Evolutionary conservation across 2,329 filamentous ascomycete genomes (phyloP), one percentile per base, ranked within the genome.

Genomic region (Sarocladium brachiariae): DNA sequence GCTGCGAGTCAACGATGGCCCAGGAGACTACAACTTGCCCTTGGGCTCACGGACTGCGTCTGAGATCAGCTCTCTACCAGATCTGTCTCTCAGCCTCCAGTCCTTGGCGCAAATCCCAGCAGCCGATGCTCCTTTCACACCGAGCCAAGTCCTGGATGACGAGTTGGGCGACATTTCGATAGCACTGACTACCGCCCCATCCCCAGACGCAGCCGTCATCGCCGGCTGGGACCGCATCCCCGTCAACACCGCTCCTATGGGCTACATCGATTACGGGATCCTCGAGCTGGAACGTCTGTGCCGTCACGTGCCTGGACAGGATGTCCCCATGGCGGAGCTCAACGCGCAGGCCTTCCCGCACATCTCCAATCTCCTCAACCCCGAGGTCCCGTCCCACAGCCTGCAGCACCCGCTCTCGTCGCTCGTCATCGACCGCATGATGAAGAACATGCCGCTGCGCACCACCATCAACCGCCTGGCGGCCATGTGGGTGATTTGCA

Each of bases 341-440:
- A 47, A 47, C n/a, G 43, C 43, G 5, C 43, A 47, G 16, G 43
- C 43, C 7, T 62, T 61, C 27, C 58, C 58, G 1, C 60, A 58
- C 48, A 61, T 62, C 25, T 56, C 56, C 0, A 61, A 58, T 0
- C 56, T 61, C 2, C 50, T 61, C 23, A 57, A 58, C 50, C 56
- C 43, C 11, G 43, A 47, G 21, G 56, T 23, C 50, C 53, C 30
- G 51, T 54, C 23, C 14, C 34, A 41, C 45, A 41, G 24, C 43
- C 34, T 38, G 14, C 24, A 46, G 16, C 50, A 37, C n/a, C 46
- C 43, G 2, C 23, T 49, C 2, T 57, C 56, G 8, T 49, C 51
- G 2, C 56, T 52, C 4, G 55, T 55, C 2, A 54, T 55, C n/a
- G 55, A 52, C 9, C 53, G 56, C 33, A 55, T 51, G 31, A 54